These are phyloP conservation scores for Barbatosphaeria neglecta DNA, from an alignment of 495 filamentous ascomycete species.

Conservation along the genomic window DNA sequence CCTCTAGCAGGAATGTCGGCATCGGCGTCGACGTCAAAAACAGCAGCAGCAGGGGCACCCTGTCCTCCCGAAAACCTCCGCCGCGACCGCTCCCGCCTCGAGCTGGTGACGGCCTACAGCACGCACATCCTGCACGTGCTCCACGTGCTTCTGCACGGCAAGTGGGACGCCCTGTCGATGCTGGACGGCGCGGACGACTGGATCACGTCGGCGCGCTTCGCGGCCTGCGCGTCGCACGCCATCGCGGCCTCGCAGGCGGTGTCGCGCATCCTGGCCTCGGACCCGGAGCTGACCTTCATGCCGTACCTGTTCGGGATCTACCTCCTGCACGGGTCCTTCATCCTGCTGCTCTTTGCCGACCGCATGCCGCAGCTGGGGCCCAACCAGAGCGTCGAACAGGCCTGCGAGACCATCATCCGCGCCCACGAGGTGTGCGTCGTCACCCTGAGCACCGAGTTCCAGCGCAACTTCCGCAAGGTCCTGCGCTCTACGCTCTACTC, in stretches of 20 bases:
- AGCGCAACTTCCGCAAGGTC: conserved; percentile 67
- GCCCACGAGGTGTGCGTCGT: conserved; percentile 51
- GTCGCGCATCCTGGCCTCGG: conserved; percentile 38
- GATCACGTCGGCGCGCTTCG: conserved; percentile 43
- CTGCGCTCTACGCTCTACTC: conserved; percentile 66
- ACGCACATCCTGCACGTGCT: conserved; percentile 51
- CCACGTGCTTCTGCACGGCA: conserved; percentile 43
- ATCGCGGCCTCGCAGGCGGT: conserved; percentile 43
- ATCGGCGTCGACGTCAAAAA: too few species aligned
- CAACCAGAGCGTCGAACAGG: conserved; percentile 37
- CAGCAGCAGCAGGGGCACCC: too few species aligned
- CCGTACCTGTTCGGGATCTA: conserved; percentile 53
- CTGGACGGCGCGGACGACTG: conserved; percentile 47
- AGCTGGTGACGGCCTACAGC: conserved; percentile 63
- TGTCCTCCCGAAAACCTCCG: too few species aligned
- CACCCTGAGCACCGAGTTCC: conserved; percentile 48
- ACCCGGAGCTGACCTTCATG: conserved; percentile 49
- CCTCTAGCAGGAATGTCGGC: too few species aligned
- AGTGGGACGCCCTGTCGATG: conserved; percentile 49
- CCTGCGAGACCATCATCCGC: conserved; percentile 47
- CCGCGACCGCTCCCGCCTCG: conserved; percentile 24
- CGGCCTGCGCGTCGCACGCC: conserved; percentile 41
- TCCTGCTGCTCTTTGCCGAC: conserved; percentile 45
- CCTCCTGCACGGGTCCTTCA: conserved; percentile 46
- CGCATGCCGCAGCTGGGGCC: conserved; percentile 41